Conservation (phyloP, 345 rosid species). For the Cardiospermum halicacabum region DNA sequence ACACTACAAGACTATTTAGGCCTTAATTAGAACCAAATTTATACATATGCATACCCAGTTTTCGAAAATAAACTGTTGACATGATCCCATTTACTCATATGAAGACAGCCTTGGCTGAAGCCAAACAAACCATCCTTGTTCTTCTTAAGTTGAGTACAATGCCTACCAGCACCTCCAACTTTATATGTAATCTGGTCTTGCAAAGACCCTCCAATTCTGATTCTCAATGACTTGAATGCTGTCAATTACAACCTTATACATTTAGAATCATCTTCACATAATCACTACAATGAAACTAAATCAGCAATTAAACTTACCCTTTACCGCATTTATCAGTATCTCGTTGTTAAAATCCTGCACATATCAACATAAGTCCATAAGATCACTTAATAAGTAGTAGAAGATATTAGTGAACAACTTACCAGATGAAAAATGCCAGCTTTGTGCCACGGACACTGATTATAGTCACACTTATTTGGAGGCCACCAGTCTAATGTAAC, state of each 20-base stretch:
- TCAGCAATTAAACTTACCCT: slow-evolving; percentile 28
- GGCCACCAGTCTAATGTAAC: slow-evolving; percentile 78
- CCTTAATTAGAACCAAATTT: no score
- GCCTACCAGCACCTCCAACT: slow-evolving; percentile 24
- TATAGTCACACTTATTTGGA: slow-evolving; percentile 41
- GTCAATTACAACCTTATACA: not conserved
- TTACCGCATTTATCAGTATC: slow-evolving; percentile 43
- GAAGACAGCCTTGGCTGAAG: slow-evolving; percentile 45
- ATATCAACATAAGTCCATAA: not conserved
- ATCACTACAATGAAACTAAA: not conserved
- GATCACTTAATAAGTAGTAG: no score
- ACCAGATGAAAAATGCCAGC: slow-evolving; percentile 55
- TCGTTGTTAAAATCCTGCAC: slow-evolving; percentile 45
- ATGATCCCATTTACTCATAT: slow-evolving; percentile 52
- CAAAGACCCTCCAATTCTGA: slow-evolving; percentile 41
- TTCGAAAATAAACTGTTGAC: slow-evolving; percentile 31
- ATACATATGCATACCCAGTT: slow-evolving; percentile 31
- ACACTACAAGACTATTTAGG: no score
- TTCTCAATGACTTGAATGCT: slow-evolving; percentile 47
- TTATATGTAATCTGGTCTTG: slow-evolving; percentile 49
- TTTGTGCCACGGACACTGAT: slow-evolving; percentile 55
- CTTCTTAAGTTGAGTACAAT: slow-evolving; percentile 32
- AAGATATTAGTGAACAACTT: not conserved
- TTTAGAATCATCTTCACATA: not conserved
- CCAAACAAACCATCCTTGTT: slow-evolving; percentile 30